These are phyloP conservation scores for Tubosaeta sp. DNA, from an alignment of 768 basidiomycete genomes.

Conservation along the genomic window DNA sequence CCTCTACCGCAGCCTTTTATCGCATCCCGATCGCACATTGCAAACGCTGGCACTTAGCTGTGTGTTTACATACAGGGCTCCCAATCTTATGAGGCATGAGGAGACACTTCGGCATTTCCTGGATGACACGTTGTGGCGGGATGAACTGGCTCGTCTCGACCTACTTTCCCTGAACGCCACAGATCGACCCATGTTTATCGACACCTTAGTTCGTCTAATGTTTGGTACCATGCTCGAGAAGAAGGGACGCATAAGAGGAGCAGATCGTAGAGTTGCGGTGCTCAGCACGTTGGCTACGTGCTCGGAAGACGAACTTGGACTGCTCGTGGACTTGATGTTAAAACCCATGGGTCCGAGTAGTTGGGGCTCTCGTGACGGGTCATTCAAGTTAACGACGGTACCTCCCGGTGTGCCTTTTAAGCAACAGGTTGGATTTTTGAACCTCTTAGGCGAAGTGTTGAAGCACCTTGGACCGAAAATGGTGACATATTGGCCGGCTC, in stretches of 20 bases:
- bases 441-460: constrained; percentile 78
- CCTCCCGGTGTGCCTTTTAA: constrained; percentile 41
- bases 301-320: constrained; percentile 63
- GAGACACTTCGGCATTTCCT: constrained; percentile 67
- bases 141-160: constrained; percentile 72
- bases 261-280: constrained; percentile 68
- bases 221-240: constrained; percentile 88
- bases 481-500: constrained; percentile 63
- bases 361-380: constrained; percentile 17
- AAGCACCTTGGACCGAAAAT: constrained; percentile 76
- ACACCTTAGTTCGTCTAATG: constrained; percentile 67
- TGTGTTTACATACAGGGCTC: constrained; percentile 75
- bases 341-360: constrained; percentile 51
- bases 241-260: constrained; percentile 62
- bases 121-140: constrained; percentile 87
- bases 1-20: constrained; percentile 71
- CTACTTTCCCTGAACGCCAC: constrained; percentile 51
- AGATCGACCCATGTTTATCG: constrained; percentile 64
- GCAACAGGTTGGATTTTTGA: constrained; percentile 82
- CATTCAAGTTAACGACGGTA: constrained; percentile 30
- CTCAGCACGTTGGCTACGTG: constrained; percentile 68
- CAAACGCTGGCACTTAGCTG: constrained; percentile 76
- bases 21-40: constrained; percentile 77
- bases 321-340: constrained; percentile 87
- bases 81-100: constrained; percentile 48